Base-by-base conservation (phyloP, 2,329 filamentous ascomycete genomes). In the Aureobasidium sp. region DNA sequence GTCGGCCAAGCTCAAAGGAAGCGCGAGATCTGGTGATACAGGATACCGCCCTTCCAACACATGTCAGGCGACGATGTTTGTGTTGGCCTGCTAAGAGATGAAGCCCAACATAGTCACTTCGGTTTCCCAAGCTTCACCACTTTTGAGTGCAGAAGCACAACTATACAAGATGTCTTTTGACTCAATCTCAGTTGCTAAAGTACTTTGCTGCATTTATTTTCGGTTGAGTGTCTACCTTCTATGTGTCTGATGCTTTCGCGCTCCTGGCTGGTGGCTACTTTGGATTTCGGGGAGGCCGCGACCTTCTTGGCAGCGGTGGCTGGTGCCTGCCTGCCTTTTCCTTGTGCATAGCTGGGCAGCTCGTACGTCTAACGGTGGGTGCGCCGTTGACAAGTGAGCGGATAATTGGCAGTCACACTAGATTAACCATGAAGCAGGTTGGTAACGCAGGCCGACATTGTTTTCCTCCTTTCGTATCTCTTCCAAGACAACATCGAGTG, bases 361-460 rank as follows among this genome's bases (percentile, higher is more conserved):
- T 56, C 52, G 52, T 32, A 44, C 53, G 53, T 57, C 39, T 29
- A 57, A 57, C 53, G 53, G 46, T 48, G 23, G 51, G 23, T 23
- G n/a, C n/a, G 6, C 53, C 53, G 53, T 57, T 57, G 53, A 46
- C 23, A 41, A 46, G 15, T 44, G 39, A 42, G 15, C 32, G 50
- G 34, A 37, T 12, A 26, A 37, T 37, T 13, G 32, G 29, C 20
- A 57, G 41, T 57, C 17, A n/a, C 39, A 46, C 36, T 23, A 57
- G 41, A 46, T 57, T n/a, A 46, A 57, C 13, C 53, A 57, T 36
- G 53, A 34, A 36, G 39, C 39, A 56, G n/a, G 37, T 13, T 36
- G 10, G 29, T 17, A 8, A 23, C 17, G 5, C 29, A 44, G 27
- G 39, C 29, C 39, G 39, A 57, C 29, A 29, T 46, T 26, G 7